phyloP scores from a whole-genome alignment of 305 asterid genomes.

The Nicotiana rustica region DNA sequence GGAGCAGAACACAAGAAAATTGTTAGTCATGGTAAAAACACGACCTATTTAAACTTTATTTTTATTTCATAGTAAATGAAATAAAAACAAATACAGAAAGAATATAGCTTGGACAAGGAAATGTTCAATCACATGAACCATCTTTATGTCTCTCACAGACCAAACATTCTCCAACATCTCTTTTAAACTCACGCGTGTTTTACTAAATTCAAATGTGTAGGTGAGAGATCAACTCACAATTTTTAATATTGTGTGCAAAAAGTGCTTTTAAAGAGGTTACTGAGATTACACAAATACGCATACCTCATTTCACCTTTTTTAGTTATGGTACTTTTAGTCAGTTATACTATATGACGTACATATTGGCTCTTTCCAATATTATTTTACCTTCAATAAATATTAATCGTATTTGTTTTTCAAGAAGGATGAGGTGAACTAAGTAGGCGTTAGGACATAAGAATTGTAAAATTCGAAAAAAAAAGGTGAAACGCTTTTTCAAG shows the following conservation, averaged over 20 bases:
- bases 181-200: not conserved
- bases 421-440: not conserved
- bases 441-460: too few relatives aligned
- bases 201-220: not conserved
- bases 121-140: not conserved
- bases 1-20: not conserved
- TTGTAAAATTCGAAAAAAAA: too few relatives aligned
- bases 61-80: not conserved
- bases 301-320: not conserved
- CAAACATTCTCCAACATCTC: not conserved
- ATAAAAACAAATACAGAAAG: not conserved
- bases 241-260: too few relatives aligned
- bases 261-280: too few relatives aligned
- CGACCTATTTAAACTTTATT: not conserved
- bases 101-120: not conserved
- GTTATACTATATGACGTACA: not conserved
- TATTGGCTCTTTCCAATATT: not conserved
- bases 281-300: not conserved
- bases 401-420: not conserved
- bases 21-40: not conserved
- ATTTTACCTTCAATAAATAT: not conserved
- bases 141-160: not conserved
- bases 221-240: not conserved
- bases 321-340: not conserved
- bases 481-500: too few relatives aligned